These are phyloP conservation scores for Ogataea pignaliae DNA, from an alignment of 805 yeast genomes.

Conservation along the genomic window DNA sequence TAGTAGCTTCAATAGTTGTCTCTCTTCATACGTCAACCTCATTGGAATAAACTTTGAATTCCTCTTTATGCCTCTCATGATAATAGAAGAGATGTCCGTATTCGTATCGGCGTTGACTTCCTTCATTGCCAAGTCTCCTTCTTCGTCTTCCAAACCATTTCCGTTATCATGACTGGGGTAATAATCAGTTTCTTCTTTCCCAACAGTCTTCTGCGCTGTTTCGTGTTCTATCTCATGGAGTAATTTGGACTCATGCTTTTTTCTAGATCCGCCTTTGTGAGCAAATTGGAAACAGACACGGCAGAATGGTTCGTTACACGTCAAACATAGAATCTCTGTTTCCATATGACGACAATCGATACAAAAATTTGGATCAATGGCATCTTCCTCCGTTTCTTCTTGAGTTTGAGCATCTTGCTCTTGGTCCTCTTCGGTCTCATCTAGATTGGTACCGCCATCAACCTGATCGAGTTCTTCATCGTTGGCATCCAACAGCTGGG, in stretches of 20 bases:
- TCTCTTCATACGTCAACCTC: conserved; percentile 62
- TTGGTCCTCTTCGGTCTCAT: conserved; percentile 1
- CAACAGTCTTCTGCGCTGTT: conserved; percentile 11
- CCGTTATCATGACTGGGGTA: conserved; percentile 13
- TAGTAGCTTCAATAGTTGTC: conserved; percentile 59
- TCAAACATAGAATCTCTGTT: conserved; percentile 52
- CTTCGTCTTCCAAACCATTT: conserved; percentile 13
- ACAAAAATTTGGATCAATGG: conserved; percentile 42
- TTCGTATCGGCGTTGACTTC: conserved; percentile 17
- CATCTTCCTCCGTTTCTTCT: conserved; percentile 25
- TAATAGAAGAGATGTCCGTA: conserved; percentile 7
- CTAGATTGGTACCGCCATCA: conserved; percentile 1
- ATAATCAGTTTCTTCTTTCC: conserved; percentile 7
- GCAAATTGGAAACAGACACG: conserved; percentile 63
- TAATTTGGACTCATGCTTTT: conserved; percentile 35
- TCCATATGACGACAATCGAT: conserved; percentile 75
- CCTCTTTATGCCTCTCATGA: conserved; percentile 36
- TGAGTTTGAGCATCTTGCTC: not conserved
- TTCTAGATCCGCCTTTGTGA: conserved; percentile 65
- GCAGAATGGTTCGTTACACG: conserved; percentile 67
- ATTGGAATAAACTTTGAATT: conserved; percentile 60
- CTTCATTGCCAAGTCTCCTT: not conserved
- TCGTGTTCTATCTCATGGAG: conserved; percentile 13
- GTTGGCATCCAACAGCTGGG: conserved; percentile 23
- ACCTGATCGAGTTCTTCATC: conserved; percentile 11